Evolutionary conservation across 2,329 filamentous ascomycete species (phyloP).

Genomic region (Calonectria pseudoreteaudii): DNA sequence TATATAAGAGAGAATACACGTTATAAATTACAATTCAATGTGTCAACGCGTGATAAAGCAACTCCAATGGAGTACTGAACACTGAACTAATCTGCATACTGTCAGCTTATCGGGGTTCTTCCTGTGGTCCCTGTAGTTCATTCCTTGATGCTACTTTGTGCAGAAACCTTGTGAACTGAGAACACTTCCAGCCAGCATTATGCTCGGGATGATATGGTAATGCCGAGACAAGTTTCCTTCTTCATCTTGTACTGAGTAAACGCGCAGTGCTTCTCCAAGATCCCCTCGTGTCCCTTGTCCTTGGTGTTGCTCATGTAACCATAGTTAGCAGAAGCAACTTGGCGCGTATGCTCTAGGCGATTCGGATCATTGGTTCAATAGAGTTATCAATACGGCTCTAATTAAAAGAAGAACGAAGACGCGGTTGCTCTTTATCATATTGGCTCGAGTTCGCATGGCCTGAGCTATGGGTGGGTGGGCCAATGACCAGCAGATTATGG

Average conservation of each 20-base stretch:
- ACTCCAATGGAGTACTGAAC: no score
- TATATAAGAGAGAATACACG: conserved; percentile 25
- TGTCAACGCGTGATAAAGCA: not conserved
- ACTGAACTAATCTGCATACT: no score
- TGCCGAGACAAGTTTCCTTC: not conserved
- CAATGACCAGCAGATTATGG: conserved; percentile 37
- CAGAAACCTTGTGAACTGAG: no score
- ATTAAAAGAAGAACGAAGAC: conserved; percentile 31
- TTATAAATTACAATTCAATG: conserved; percentile 2
- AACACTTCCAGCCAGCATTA: no score
- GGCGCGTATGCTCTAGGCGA: conserved; percentile 49
- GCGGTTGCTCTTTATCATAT: not conserved
- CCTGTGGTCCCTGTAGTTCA: not conserved
- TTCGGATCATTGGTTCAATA: conserved; percentile 49
- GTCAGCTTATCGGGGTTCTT: no score
- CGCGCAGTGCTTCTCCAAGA: not conserved
- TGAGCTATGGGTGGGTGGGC: conserved; percentile 47
- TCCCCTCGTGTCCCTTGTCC: not conserved
- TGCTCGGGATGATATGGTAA: not conserved
- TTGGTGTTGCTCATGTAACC: not conserved
- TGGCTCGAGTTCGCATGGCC: conserved; percentile 35
- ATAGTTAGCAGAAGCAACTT: conserved; percentile 28
- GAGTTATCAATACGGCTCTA: conserved; percentile 39
- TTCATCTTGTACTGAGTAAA: not conserved
- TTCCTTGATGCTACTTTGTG: no score